Evolutionary conservation across 2,329 filamentous ascomycete genomes (phyloP).

Genomic region (Diaporthe citri): DNA sequence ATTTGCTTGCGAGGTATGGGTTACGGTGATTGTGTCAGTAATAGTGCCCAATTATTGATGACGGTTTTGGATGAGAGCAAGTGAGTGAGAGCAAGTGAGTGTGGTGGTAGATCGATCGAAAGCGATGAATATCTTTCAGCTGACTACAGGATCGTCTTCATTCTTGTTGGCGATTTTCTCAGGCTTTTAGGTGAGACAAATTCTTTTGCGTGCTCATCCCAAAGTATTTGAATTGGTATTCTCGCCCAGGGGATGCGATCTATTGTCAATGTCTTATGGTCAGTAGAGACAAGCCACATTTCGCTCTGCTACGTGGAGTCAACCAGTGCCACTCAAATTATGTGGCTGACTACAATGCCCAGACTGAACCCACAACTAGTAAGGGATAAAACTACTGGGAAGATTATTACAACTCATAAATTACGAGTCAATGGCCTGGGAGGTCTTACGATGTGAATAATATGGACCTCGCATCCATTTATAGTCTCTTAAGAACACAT

Average conservation of each 20-base stretch:
- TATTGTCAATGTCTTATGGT: neutral
- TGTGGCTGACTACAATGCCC: neutral
- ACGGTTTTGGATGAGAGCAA: neutral
- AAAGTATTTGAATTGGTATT: neutral
- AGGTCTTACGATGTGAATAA: neutral
- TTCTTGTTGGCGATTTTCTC: too few species aligned
- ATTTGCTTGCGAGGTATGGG: neutral
- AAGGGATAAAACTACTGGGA: neutral
- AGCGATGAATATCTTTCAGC: neutral
- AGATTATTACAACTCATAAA: neutral
- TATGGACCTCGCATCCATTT: slow-evolving; percentile 2
- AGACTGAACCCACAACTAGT: neutral
- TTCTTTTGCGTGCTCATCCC: too few species aligned
- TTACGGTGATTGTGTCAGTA: neutral
- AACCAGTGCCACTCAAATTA: neutral
- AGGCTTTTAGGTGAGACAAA: too few species aligned
- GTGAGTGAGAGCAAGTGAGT: neutral
- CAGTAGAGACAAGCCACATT: neutral
- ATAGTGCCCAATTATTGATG: fast-evolving
- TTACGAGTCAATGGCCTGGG: neutral
- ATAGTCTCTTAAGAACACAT: neutral
- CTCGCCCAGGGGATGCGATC: neutral
- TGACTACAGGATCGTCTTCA: neutral
- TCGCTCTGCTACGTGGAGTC: neutral
- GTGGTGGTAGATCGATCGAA: too few species aligned